Evolutionary conservation across 208 protist species (phyloP), one percentile per base, ranked within the genome.

Genomic region (Acanthamoeba sp.): DNA sequence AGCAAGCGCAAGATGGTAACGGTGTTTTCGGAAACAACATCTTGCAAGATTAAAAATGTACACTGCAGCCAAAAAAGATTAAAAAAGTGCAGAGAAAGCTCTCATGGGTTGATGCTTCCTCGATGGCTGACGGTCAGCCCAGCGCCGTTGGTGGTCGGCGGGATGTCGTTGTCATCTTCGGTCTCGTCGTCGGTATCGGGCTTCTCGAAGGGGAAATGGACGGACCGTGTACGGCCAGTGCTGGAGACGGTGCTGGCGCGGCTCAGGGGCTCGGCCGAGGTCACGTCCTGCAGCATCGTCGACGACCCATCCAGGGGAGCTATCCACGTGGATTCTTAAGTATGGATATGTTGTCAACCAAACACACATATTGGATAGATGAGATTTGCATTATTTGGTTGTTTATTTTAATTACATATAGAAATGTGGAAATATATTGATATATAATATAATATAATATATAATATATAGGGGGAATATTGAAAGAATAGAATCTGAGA

Each of bases 261-360:
- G 62, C 29, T 36, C 18, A 36, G 10, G 62, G 6, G 36, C 24
- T 29, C 24, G 62, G 62, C 34, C 34, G 66, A 36, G 24, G 34
- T 10, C 34, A 76, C 66, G 36, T 76, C 66, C 32, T 76, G 66
- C 66, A 76, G 66, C 66, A 76, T 76, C 34, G 34, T 76, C 34
- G 66, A 4, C 66, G n/a, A 36, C 1, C 36, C 34, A 42, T 76
- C 36, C 2, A 42, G 5, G 22, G n/a, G 66, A 1, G 66, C 66
- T 42, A 76, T 42, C 66, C 66, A 76, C 4, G 34, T 42, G 66
- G 12, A 27, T 42, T 76, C 66, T 76, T 66, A 27, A 5, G 34
- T 34, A 66, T 66, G 18, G 18, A 66, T 27, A 66, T 9, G 34
- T n/a, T n/a, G n/a, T n/a, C n/a, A n/a, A n/a, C n/a, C n/a, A n/a